Evolutionary conservation across 495 filamentous ascomycete species (phyloP).

Genomic region (Aspergillus sclerotiicarbonarius): DNA sequence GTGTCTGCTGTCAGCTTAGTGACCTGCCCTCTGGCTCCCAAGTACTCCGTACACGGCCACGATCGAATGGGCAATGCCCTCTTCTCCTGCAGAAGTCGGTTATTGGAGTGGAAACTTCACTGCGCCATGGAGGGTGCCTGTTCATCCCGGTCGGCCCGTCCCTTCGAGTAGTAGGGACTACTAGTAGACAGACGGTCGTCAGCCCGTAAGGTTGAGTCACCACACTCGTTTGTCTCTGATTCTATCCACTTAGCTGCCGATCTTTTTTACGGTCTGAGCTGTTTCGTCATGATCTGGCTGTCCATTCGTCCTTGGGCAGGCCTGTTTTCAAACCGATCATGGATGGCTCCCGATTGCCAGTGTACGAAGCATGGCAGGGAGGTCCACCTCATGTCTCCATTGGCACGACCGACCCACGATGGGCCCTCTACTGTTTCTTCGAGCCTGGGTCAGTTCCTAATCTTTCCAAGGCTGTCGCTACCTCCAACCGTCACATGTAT

Average conservation of each 20-base stretch:
- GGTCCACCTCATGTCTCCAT: neutral
- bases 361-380: neutral
- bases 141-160: slow-evolving; percentile 21
- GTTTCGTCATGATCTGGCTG: neutral
- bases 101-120: neutral
- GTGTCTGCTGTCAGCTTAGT: neutral
- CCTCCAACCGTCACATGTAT: slow-evolving; percentile 3
- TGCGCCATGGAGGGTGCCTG: slow-evolving; percentile 6
- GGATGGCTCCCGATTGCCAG: neutral
- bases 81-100: neutral
- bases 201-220: neutral
- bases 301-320: neutral
- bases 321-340: neutral
- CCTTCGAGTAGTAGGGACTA: slow-evolving; percentile 9
- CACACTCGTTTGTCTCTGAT: neutral
- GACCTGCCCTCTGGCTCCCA: neutral
- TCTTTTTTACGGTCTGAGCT: neutral
- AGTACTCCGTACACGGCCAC: neutral
- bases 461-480: slow-evolving; percentile 2
- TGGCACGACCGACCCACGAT: neutral
- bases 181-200: neutral
- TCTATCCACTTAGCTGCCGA: slow-evolving; percentile 3
- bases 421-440: neutral
- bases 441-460: neutral
- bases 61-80: neutral